Evolutionary conservation across 1,284 basidiomycete species (phyloP), one percentile per base, ranked within the genome.

Genomic region (Tilletia walkeri): DNA sequence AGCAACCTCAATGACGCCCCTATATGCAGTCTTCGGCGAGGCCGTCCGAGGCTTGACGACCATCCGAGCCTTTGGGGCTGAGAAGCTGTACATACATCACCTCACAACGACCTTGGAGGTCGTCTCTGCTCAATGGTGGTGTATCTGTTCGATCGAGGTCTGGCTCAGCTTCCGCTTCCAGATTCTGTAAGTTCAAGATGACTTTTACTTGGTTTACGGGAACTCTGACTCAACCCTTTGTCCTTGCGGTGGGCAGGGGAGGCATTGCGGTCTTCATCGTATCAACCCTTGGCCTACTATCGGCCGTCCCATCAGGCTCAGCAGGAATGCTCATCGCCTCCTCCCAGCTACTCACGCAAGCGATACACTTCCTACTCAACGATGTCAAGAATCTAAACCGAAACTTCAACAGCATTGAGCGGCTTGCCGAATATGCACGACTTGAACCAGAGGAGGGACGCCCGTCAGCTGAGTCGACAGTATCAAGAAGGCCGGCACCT

Each of bases 371-470:
- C 34, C 72, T 80, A 6, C 72, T 75, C 20, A 73, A 75, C 69
- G 70, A 75, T 66, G 75, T 69, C 50, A 77, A 76, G 63, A 74
- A 77, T 30, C 76, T 83, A 12, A 73, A 77, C 4, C 77, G 78
- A 38, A 74, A 75, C 56, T 71, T 84, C 91, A 91, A 92, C 84
- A 89, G 89, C 6, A 90, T 95, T 5, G 94, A 96, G 84, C 90
- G 94, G 70, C 88, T 95, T 6, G 88, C 92, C 3, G 94, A 95
- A 85, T 95, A 95, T 80, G 88, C 95, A 20, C 88, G 91, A 67
- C 86, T 95, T n/a, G 91, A 92, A 0, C 91, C 92, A 79, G 94
- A 95, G 81, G 89, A 92, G 3, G 53, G 39, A 34, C 24, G 74
- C 34, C 1, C 73, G 70, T 0, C 6, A 36, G 1, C 61, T 1